These are phyloP conservation scores for Carex littledalei DNA, from an alignment of 176 grass and related monocot genomes.

Conservation along the genomic window DNA sequence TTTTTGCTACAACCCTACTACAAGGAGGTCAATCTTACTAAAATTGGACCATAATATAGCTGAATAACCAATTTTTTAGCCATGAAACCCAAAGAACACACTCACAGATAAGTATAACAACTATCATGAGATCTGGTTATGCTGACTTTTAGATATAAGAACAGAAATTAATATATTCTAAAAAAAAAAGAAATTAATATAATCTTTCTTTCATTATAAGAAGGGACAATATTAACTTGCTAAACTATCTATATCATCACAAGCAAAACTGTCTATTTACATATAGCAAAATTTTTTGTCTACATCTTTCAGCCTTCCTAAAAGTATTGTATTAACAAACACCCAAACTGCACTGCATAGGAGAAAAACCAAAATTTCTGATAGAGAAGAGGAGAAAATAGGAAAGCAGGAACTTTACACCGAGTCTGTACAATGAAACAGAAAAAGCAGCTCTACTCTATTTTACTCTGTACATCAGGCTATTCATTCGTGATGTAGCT, in stretches of 20 bases:
- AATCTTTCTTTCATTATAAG: neutral
- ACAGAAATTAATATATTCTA: neutral
- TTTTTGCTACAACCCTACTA: neutral
- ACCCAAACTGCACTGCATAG: neutral
- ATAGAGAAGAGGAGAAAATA: neutral
- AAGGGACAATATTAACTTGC: too few species aligned
- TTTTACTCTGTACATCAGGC: neutral
- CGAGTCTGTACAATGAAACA: neutral
- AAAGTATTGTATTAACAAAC: neutral
- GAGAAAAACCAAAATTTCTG: neutral
- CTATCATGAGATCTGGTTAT: neutral
- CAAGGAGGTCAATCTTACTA: neutral
- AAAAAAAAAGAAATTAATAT: neutral
- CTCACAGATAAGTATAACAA: neutral
- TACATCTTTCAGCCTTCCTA: neutral
- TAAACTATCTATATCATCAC: neutral
- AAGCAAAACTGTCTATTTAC: slow-evolving; percentile 7
- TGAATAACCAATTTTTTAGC: neutral
- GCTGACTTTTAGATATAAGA: neutral
- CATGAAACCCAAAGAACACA: neutral
- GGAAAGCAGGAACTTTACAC: neutral
- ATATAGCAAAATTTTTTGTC: neutral
- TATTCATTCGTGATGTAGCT: neutral
- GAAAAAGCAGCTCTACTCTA: neutral
- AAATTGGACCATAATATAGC: neutral